Evolutionary conservation across 2,329 filamentous ascomycete species (phyloP).

Genomic region (Aspergillus piperis): DNA sequence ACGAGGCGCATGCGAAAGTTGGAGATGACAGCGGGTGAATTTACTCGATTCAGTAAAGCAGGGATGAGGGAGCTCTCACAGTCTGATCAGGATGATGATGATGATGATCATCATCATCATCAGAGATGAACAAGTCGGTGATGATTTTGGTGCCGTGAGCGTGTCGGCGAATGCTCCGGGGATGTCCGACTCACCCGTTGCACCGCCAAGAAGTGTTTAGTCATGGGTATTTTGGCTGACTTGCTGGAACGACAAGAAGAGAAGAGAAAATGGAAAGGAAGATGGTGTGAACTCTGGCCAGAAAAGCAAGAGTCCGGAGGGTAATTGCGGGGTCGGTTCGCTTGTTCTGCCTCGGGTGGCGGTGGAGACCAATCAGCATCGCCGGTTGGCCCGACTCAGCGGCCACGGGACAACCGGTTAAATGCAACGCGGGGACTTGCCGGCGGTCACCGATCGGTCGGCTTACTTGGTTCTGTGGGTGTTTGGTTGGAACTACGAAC

Average conservation of each 20-base stretch:
- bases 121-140: not conserved
- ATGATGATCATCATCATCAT: too few species aligned
- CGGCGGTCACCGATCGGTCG: conserved; percentile 18
- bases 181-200: not conserved
- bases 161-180: not conserved
- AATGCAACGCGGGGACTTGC: conserved; percentile 24
- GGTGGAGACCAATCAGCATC: conserved; percentile 20
- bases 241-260: not conserved
- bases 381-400: conserved; percentile 19
- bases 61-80: not conserved
- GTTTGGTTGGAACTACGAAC: not conserved
- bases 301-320: not conserved
- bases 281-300: too few species aligned
- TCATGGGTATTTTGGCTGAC: not conserved
- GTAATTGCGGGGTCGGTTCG: conserved; percentile 24
- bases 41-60: conserved; percentile 4
- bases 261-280: not conserved
- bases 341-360: conserved; percentile 20
- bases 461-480: conserved; percentile 10
- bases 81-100: not conserved
- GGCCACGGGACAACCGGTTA: conserved; percentile 26
- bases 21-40: conserved; percentile 5
- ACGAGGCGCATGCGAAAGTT: not conserved
- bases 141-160: not conserved
- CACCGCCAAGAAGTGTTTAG: not conserved